Evolutionary conservation across 352 stramenopile genomes (phyloP), one percentile per base, ranked within the genome.

Genomic region (Halophytophthora polymorphica): DNA sequence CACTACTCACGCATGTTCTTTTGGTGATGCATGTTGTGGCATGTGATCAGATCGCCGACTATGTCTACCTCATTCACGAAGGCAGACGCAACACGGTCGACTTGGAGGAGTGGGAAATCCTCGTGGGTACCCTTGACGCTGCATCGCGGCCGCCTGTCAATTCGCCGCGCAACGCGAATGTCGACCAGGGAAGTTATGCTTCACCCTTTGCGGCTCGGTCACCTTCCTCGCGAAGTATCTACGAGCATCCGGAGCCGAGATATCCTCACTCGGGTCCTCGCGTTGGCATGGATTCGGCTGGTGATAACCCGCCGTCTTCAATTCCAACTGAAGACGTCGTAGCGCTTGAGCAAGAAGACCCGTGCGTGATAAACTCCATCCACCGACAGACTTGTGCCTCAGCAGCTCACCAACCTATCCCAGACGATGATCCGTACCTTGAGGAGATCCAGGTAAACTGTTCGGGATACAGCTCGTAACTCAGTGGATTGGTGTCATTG

Each of bases 1-100:
- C 33, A 17, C 11, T 38, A 38, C 33, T 38, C 6, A 38, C 33
- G 5, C 11, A 6, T 17, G 13, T 14, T 7, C 13, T 3, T 3
- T 38, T 14, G 17, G 22, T 43, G 40, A 40, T n/a, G 21, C 10
- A 41, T 17, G 6, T 2, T 28, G 25, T 41, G 40, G 12, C 22
- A 39, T 7, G 1, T 14, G 6, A 36, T 3, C 55, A 89, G 78
- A 78, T 89, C 3, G 73, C 75, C 25, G 78, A 89, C 59, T 89
- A 89, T 14, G 64, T 89, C 1, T 89, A 86, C 21, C 48, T 90
- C 22, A 85, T 90, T 34, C 74, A 90, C 21, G 76, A 90, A 74
- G 76, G 69, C 17, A 44, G 49, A 12, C 48, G 64, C 41, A 73
- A 60, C 36, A 82, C 70, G 1, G 86, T 90, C 52, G 69, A 76